Evolutionary conservation across 2,329 filamentous ascomycete species (phyloP), one percentile per base, ranked within the genome.

Genomic region (Paramyrothecium roridum): DNA sequence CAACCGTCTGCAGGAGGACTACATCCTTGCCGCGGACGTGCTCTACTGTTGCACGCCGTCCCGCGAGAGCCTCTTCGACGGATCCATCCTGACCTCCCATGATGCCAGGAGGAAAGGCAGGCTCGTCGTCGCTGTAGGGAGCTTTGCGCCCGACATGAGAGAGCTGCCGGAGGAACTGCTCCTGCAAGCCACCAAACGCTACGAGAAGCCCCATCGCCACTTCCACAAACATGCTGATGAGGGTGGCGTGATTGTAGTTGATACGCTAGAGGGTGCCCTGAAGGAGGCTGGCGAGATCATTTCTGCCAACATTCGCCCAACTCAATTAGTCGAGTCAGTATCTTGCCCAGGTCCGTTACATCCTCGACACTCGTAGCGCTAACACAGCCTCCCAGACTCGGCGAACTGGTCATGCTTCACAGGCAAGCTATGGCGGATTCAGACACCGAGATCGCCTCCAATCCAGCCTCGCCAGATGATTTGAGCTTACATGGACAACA

Each of bases 31-130:
- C 10, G 84, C 90, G 0, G 90, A 95, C 64, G 88, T 90, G 11
- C 89, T 98, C 40, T 95, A 96, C 74, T 93, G 91, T 74, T 96
- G 91, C 61, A 96, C 92, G 2, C 91, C 93, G 0, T 88, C 86
- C 1, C 82, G 80, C 0, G 77, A 82, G 34, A 89, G 90, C 1
- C 76, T 97, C 1, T 98, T 97, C 66, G 89, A 93, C 52, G 79
- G 76, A 11, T 70, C 80, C 12, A 86, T 90, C 57, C 78, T 97
- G 52, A 96, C 90, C 0, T 88, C 81, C 54, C 80, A 82, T 8
- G 87, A 90, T 61, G 89, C 86, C 0, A 74, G 88, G 30, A 83
- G 81, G 61, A 90, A 90, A 67, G 88, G 88, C 2, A 73, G 89
- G 23, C 79, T 93, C 61, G 83, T 93, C 52, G 80, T 89, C 1